Base-by-base conservation (phyloP, 1,139 yeast genomes). In the Groenewaldozyma sp. region DNA sequence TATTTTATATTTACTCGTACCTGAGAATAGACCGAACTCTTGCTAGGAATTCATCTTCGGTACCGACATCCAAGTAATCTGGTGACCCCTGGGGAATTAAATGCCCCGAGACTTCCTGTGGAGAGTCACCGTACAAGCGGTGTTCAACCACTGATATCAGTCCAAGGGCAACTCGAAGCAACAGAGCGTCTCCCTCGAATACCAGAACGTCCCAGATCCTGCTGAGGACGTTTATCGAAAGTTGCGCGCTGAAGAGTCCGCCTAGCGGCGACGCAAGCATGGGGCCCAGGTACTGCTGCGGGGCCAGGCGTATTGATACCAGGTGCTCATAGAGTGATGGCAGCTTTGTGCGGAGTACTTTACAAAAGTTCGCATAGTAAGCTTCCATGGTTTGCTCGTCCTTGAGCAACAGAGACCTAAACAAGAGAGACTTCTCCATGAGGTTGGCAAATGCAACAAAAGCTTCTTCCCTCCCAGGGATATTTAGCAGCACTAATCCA, bases 141-240 rank as follows among this genome's bases (percentile, higher is more conserved):
- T 69, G 74, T 36, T 71, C 73, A 22, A 72, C 57, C 36, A 65
- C 62, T 20, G 64, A 62, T 37, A 78, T 53, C 11, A 75, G 55
- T 0, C 75, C 79, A 7, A 77, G 53, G 1, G 70, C 65, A 14
- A 67, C 68, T 21, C 76, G 65, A 41, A 70, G 59, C 37, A 75
- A 53, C 47, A 73, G 68, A 2, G 67, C 59, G 47, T 74, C 79
- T 2, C 78, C 76, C 52, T 78, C 84, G 53, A 78, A 77, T n/a
- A 76, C 55, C 53, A 68, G 68, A 6, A 78, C 64, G 53, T 79
- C 87, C 46, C 81, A 53, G 5, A 78, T 52, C 9, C 74, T 59
- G 14, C 65, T 58, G 4, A 63, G 55, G 3, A 60, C 52, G 32
- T 69, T 70, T 31, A 63, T 42, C 0, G 62, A 59, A 44, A 55